A percentile compares a stretch with the other conserved stretches of the same genome.
Conservation (phyloP, 2,329 filamentous ascomycete species). For the Arachnomyces sp. region DNA sequence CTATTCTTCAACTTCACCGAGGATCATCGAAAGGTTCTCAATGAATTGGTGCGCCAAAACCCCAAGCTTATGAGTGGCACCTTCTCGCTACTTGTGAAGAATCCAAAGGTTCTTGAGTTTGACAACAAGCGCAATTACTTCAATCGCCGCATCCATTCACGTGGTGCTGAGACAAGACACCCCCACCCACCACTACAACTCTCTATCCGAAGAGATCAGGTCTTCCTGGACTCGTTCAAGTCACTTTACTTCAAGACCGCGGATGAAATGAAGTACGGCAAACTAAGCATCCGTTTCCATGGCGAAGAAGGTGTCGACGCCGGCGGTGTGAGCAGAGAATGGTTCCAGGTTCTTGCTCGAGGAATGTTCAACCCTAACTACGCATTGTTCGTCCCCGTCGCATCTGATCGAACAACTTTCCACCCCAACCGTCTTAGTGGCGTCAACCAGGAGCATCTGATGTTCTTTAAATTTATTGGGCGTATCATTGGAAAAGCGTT, state of each 20-base stretch:
- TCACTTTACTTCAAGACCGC: slow-evolving; percentile 95
- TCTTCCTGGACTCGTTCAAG: slow-evolving; percentile 98
- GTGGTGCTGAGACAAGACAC: slow-evolving; percentile 62
- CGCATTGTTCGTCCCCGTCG: slow-evolving; percentile 90
- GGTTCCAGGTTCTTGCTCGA: slow-evolving; percentile 94
- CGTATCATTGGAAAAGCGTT: slow-evolving; percentile 96
- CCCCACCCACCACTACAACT: slow-evolving; percentile 74
- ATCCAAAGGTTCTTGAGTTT: slow-evolving; percentile 96
- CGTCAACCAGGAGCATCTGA: slow-evolving; percentile 89
- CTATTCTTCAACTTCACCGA: slow-evolving; percentile 98
- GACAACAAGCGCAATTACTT: slow-evolving; percentile 99
- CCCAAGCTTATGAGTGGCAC: slow-evolving; percentile 98
- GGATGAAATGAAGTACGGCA: slow-evolving; percentile 98
- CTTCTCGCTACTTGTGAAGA: slow-evolving; percentile 92
- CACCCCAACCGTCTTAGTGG: slow-evolving; percentile 92
- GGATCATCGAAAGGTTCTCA: slow-evolving; percentile 93
- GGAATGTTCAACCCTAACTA: slow-evolving; percentile 99
- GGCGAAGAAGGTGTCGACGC: slow-evolving; percentile 97
- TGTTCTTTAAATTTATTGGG: slow-evolving; percentile 99
- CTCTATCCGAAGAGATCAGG: slow-evolving; percentile 82
- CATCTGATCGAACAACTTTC: slow-evolving; percentile 95
- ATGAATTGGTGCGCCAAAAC: slow-evolving; percentile 93
- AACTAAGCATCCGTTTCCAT: slow-evolving; percentile 94
- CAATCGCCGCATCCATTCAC: slow-evolving; percentile 80
- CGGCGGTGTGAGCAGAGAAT: slow-evolving; percentile 93